Conservation (phyloP, 2,329 filamentous ascomycete genomes). For the Aspergillus tanneri region DNA sequence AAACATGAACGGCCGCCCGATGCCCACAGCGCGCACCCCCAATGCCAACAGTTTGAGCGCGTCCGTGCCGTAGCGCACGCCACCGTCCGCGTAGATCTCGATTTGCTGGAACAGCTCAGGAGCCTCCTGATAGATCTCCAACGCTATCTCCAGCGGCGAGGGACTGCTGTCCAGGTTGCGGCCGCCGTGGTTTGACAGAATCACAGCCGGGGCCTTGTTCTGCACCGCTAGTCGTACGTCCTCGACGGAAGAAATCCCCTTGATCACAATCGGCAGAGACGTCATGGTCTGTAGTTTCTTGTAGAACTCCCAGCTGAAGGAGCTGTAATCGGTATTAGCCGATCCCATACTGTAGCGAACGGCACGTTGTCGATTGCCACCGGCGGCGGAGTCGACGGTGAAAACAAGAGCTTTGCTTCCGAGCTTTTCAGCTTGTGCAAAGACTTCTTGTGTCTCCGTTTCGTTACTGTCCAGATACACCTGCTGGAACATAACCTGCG, state of each 20-base stretch:
- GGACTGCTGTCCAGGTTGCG: slow-evolving; percentile 51
- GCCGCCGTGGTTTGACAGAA: slow-evolving; percentile 45
- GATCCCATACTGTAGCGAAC: slow-evolving; percentile 13
- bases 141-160: too few species aligned
- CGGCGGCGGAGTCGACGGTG: slow-evolving; percentile 85
- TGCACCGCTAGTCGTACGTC: slow-evolving; percentile 50
- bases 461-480: slow-evolving; percentile 11
- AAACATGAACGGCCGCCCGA: slow-evolving; percentile 62
- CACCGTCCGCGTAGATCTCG: slow-evolving; percentile 65
- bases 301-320: slow-evolving; percentile 31
- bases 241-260: slow-evolving; percentile 49
- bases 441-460: slow-evolving; percentile 9
- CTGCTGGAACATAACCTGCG: slow-evolving; percentile 41
- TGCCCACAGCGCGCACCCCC: slow-evolving; percentile 62
- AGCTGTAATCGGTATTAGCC: slow-evolving; percentile 1
- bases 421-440: slow-evolving; percentile 59
- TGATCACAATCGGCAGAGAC: slow-evolving; percentile 38
- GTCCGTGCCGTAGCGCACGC: slow-evolving; percentile 64
- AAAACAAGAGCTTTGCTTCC: slow-evolving; percentile 78
- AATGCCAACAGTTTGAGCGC: slow-evolving; percentile 67
- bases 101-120: slow-evolving; percentile 60
- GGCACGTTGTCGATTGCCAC: slow-evolving; percentile 60
- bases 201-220: slow-evolving; percentile 48
- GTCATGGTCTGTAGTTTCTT: slow-evolving; percentile 44
- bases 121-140: slow-evolving; percentile 63